Evolutionary conservation across 148 eudicot species (phyloP).

Genomic region (Selenicereus undatus): DNA sequence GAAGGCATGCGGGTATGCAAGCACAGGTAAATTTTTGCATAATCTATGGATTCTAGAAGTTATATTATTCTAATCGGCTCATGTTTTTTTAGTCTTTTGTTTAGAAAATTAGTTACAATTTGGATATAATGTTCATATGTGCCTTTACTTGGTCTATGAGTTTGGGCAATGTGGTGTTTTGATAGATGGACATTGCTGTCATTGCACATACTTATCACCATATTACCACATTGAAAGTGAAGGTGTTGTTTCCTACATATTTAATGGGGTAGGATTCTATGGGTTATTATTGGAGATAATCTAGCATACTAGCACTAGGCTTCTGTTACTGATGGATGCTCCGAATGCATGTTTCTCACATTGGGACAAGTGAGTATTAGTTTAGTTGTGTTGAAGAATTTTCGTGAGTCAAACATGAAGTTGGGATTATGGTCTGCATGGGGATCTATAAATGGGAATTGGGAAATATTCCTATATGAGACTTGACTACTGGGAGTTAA

Average conservation of each 20-base stretch:
- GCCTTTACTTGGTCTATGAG: not conserved
- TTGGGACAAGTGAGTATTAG: not conserved
- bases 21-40: slow-evolving; percentile 54
- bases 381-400: not conserved
- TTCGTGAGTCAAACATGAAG: not conserved
- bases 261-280: not conserved
- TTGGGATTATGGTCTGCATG: not conserved
- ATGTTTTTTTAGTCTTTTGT: not conserved
- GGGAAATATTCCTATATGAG: not conserved
- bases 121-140: not conserved
- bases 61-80: not conserved
- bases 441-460: not conserved
- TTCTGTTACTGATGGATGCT: not conserved
- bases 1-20: slow-evolving; percentile 96
- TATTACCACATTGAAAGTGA: not conserved
- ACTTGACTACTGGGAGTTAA: not conserved
- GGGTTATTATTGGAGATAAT: not conserved
- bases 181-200: no score
- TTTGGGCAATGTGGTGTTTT: not conserved
- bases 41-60: not conserved
- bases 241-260: not conserved
- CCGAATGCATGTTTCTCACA: not conserved
- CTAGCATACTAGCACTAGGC: not conserved
- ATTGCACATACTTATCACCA: no score
- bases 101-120: not conserved